Base-by-base conservation (phyloP, 495 filamentous ascomycete genomes). In the Aspergillus homomorphus region DNA sequence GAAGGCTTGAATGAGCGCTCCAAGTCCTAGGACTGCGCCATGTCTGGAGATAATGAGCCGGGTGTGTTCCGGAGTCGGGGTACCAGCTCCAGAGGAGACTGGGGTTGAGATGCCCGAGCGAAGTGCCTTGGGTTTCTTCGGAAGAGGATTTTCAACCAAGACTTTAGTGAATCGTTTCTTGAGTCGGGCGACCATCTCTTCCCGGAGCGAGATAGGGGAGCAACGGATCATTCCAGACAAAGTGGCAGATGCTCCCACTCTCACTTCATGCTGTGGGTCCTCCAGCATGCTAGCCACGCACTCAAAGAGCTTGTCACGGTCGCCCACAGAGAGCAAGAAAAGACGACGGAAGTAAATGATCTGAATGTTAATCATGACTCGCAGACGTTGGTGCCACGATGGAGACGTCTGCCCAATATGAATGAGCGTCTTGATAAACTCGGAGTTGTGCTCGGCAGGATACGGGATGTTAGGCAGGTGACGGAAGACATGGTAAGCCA, bases 291-390 rank as follows among this genome's bases (percentile, higher is more conserved):
- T 89, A 22, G 90, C 87, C 5, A 99, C 92, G 59, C 91, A 92
- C 48, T 89, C 86, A 68, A 96, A 95, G 15, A 99, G 84, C 49
- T 81, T 81, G 59, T 90, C 81, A 56, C 94, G 89, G 66, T 96
- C 85, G 16, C 78, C 70, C 10, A 78, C 73, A n/a, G 86, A 84
- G 62, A 96, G 89, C n/a, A 97, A 78, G 81, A 99, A 99, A 22
- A 99, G 80, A 26, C 91, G 89, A 44, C 94, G 90, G 85, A 98
- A 99, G 78, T 96, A 99, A 68, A 99, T 87, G 66, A 97, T 93
- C 71, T 99, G 94, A 80, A 99, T 98, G 74, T 97, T 98, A 75
- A 99, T 96, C 63, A 98, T 85, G 23, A 96, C 90, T n/a, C 94
- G 86, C 41, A 99, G 81, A 21, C 94, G 89, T 71, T 98, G 95